Base-by-base conservation (phyloP, 192 early-diverging fungal genomes). In the Coemansia sp. region DNA sequence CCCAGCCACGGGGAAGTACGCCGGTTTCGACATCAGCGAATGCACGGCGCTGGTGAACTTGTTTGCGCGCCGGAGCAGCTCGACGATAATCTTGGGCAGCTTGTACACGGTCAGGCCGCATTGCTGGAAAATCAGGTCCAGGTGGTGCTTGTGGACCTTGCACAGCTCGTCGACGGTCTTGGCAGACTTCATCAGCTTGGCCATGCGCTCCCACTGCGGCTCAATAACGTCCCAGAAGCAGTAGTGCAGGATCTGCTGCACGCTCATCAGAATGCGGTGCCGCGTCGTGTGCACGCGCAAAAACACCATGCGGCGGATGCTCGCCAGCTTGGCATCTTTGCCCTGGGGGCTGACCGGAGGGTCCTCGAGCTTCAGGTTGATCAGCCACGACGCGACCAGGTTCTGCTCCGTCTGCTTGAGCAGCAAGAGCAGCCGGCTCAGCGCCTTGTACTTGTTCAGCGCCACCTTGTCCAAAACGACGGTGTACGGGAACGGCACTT, bases 201-300 rank as follows among this genome's bases (percentile, higher is more conserved):
- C 87, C 63, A 99, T 79, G 22, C 62, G 61, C n/a, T 65, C 64
- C 91, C 92, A 97, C 59, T 91, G 87, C 27, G 92, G 94, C 64
- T 98, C 95, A 43, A 99, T 81, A 6, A 97, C 95, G 66, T 99
- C 94, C 58, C 86, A 92, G 54, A 89, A 89, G 32, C 90, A 83
- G 62, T 95, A 95, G 67, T 91, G 91, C 62, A 92, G 70, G 66
- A 95, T 89, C 69, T 96, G 92, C 56, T 96, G 94, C 14, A 97
- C 82, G 76, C 92, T 93, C n/a, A 88, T 83, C 29, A 95, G 66
- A 86, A 98, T 97, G 31, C 86, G 87, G 30, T 83, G 84, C 29
- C 93, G 85, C 18, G 95, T 71, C 7, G 85, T 83, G 61, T 83
- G 88, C 21, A 95, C 81, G 22, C 86, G 82, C 7, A 84, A 81